Evolutionary conservation across 805 yeast species (phyloP), one percentile per base, ranked within the genome.

Genomic region (Myxozyma nipponensis): DNA sequence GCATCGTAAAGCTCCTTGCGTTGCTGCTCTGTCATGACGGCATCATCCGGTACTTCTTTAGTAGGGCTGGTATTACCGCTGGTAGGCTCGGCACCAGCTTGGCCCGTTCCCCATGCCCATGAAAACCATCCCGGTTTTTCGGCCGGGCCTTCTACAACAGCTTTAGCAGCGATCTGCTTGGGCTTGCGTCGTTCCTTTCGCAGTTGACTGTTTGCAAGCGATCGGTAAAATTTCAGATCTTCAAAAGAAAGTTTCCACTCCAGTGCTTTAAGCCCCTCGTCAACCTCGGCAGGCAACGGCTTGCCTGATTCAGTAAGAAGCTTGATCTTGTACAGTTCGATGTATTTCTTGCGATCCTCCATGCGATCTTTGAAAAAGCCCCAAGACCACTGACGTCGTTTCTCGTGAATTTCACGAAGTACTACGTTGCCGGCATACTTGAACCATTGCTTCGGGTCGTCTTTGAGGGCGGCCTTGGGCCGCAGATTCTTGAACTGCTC

Each of bases 1-100:
- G 97, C 95, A 53, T 87, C 95, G 63, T 88, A 90, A 19, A 93
- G 72, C 52, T 95, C 98, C 63, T 87, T 77, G 56, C 86, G 76
- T 63, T 93, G 96, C 58, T 89, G 95, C 13, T 87, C 95, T 0
- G 93, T 79, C 65, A 93, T 77, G 24, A 82, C 64, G 1, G 73
- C 70, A 4, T 69, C 68, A 1, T 30, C 21, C 15, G 39, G 19
- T 18, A 23, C 1, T 4, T 37, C 37, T 19, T 17, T 17, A 3
- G 37, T 28, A 3, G 44, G 17, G 2, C 47, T 10, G 4, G 45
- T 26, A 5, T n/a, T 15, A 5, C 43, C 34, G 30, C 19, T 26
- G 21, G 25, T 19, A 3, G 35, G 38, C 15, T 43, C 62, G 2
- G 46, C 45, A 21, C 37, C 49, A 4, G 53, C 40, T 26, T 59